These are phyloP conservation scores for Fusarium tjaetaba DNA, from an alignment of 2,329 filamentous ascomycete genomes.

Conservation along the genomic window DNA sequence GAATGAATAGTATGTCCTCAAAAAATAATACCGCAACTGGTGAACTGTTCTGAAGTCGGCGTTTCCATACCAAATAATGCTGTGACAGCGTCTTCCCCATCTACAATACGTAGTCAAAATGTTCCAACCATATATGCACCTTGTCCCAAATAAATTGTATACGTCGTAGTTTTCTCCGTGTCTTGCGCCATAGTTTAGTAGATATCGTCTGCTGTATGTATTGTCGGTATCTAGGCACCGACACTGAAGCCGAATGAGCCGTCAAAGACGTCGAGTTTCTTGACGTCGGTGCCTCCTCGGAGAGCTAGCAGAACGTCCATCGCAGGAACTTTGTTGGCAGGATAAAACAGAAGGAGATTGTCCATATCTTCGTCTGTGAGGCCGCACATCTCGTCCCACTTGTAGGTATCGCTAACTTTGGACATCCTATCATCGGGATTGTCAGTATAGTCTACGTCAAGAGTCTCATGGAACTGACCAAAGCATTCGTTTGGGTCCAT, in stretches of 20 bases:
- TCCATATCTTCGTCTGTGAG: conserved; percentile 89
- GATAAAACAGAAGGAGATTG: conserved; percentile 80
- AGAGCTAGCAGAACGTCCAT: conserved; percentile 66
- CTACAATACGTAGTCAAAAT: conserved; percentile 4
- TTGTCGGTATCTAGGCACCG: conserved; percentile 48
- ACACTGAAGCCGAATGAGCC: conserved; percentile 69
- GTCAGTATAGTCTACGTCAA: conserved; percentile 2
- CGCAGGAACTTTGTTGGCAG: conserved; percentile 62
- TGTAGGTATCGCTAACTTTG: conserved; percentile 87
- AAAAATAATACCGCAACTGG: not conserved
- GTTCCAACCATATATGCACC: conserved; percentile 37
- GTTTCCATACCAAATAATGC: conserved; percentile 8
- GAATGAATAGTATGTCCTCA: conserved; percentile 1
- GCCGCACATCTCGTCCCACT: conserved; percentile 82
- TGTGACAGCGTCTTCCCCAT: not conserved
- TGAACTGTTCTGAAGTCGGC: not conserved
- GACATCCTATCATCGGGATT: conserved; percentile 74
- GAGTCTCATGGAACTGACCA: conserved; percentile 66
- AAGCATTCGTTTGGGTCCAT: conserved; percentile 88
- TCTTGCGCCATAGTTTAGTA: conserved; percentile 1
- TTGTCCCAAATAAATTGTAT: conserved; percentile 31
- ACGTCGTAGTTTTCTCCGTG: conserved; percentile 29
- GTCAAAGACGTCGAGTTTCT: conserved; percentile 65
- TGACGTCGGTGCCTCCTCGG: conserved; percentile 56
- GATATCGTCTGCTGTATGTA: not conserved